Evolutionary conservation across 2,329 filamentous ascomycete species (phyloP), one percentile per base, ranked within the genome.

Genomic region (Amesomyces nigricolor): DNA sequence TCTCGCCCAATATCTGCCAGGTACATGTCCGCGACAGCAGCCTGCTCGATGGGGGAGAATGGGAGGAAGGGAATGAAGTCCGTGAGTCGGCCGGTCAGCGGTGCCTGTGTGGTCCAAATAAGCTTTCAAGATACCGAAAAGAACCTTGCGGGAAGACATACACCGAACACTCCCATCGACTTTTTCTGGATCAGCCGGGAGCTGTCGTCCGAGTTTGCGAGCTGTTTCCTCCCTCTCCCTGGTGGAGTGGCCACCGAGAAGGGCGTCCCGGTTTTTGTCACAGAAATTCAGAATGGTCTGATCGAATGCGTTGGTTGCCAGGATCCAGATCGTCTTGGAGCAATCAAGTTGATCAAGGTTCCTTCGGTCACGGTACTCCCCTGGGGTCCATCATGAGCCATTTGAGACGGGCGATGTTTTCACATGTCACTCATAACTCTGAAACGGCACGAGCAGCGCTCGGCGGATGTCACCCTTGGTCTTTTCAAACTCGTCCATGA

Each of bases 401-500:
- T 10, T 8, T 10, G 30, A 19, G 17, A 19, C 17, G 17, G 17
- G 17, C 17, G 17, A 19, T 19, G 17, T 19, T 19, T 19, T 19
- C 17, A 19, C 17, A 35, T 35, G 32, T 11, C 8, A 9, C 65
- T 51, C 63, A 72, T 75, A 75, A 40, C 69, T 68, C 4, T 78
- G 72, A 53, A 78, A 75, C 0, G 72, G 69, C 3, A 75, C 57
- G 2, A 80, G 62, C 7, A 80, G 64, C 5, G 75, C 63, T 17
- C 77, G 62, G 9, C 71, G 71, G 2, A 78, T 67, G 0, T 72
- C 68, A 4, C 63, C 14, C 0, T 59, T 66, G 0, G 74, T 76
- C 62, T 78, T 79, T 39, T 79, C 76, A 44, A 79, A 78, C 49
- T 80, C 76, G 49, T 80, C 77, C 13, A 80, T 59, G 55, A 78